Evolutionary conservation across 202 grass and related monocot species (phyloP), one percentile per base, ranked within the genome.

Genomic region (Schoenoplectus triqueter): DNA sequence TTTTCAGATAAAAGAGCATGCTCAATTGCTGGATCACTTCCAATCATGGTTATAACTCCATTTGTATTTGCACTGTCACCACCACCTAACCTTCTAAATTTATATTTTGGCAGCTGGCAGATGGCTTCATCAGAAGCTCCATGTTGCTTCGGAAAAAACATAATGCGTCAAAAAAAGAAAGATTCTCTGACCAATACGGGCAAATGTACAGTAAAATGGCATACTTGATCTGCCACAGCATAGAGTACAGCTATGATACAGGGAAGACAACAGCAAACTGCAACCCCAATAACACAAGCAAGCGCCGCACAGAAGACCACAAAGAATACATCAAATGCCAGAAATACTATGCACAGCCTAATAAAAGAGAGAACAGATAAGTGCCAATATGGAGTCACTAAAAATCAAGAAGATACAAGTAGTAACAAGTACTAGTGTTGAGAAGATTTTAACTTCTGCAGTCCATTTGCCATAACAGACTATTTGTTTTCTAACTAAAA

Each of bases 201-300:
- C 6, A 9, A 1, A 21, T 59, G 40, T 67, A 14, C 51, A 39
- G 39, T 86, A 78, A 69, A 65, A 48, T 84, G 19, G 9, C 64
- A 50, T 92, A 88, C 91, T 61, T 90, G 86, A 90, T 92, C 88
- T 80, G 65, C 82, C 46, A 88, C 86, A 45, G 76, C 81, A 73
- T 87, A 88, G 31, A 92, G 66, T 88, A 92, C 86, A 81, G 84
- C 84, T 73, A 92, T 88, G 61, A 88, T 88, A 67, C 88, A 92
- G 64, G 86, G 81, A 44, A 92, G 88, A 50, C 86, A 92, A 50
- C 88, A 90, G 69, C 81, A 92, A 68, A 88, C 64, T 80, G 86
- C 76, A 86, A 88, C 63, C 66, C 88, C 88, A 71, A 85, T 64
- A 14, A 93, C 52, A 50, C 84, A 88, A 19, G 84, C 86, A 45